Conservation (phyloP, 805 yeast species). For the Starmerella apicola region DNA sequence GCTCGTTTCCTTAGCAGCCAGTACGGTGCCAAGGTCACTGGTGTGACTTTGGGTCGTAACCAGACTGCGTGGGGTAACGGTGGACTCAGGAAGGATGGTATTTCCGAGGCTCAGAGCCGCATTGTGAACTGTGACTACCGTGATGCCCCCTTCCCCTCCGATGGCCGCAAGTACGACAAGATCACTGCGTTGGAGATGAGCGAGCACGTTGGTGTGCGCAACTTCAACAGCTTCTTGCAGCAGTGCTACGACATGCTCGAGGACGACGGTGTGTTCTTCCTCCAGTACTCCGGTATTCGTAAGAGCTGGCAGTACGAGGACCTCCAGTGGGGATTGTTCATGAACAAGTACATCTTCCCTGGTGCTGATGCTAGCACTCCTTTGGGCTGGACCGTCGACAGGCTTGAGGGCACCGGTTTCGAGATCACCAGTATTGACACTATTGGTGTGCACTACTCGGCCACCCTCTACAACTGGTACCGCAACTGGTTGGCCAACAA, state of each 20-base stretch:
- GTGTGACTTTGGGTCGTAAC: slow-evolving; percentile 78
- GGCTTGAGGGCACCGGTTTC: slow-evolving; percentile 72
- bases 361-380: slow-evolving; percentile 97
- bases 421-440: slow-evolving; percentile 75
- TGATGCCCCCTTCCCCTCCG: slow-evolving; percentile 64
- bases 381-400: slow-evolving; percentile 63
- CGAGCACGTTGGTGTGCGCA: slow-evolving; percentile 88
- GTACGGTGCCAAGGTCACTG: slow-evolving; percentile 78
- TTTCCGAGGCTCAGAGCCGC: slow-evolving; percentile 53
- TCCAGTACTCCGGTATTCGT: slow-evolving; percentile 84
- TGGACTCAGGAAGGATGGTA: slow-evolving; percentile 55
- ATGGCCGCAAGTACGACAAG: slow-evolving; percentile 49
- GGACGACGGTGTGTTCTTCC: slow-evolving; percentile 77
- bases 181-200: slow-evolving; percentile 91
- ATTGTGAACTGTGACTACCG: slow-evolving; percentile 80
- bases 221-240: slow-evolving; percentile 57
- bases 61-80: slow-evolving; percentile 84
- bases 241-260: slow-evolving; percentile 81
- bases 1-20: slow-evolving; percentile 72
- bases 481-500: slow-evolving; percentile 82
- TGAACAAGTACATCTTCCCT: slow-evolving; percentile 93
- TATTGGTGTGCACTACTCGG: slow-evolving; percentile 86
- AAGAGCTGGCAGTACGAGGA: slow-evolving; percentile 93
- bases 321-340: slow-evolving; percentile 84
- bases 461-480: slow-evolving; percentile 90